Percentiles rank a stretch among this genome's conserved stretches.
Conservation (phyloP, 805 yeast genomes). For the Saccharomyces paradoxus region DNA sequence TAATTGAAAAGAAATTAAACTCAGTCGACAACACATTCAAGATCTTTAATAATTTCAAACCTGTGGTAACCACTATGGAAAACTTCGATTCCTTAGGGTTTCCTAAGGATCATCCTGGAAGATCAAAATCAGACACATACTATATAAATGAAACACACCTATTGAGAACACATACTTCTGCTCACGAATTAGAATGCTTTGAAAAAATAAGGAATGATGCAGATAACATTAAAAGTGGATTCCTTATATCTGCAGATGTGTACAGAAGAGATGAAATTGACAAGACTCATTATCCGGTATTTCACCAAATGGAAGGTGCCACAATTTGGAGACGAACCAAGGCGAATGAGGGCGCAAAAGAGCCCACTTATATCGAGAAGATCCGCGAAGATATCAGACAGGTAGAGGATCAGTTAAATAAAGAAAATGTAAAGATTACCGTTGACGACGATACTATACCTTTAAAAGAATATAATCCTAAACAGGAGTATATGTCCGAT, state of each 20-base stretch:
- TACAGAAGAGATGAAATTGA: constrained; percentile 94
- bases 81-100: constrained; percentile 91
- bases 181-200: constrained; percentile 89
- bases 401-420: constrained; percentile 42
- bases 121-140: constrained; percentile 88
- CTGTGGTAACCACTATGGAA: constrained; percentile 72
- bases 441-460: constrained; percentile 68
- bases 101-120: constrained; percentile 86
- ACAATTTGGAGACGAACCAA: constrained; percentile 63
- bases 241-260: constrained; percentile 89
- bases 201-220: constrained; percentile 39
- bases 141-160: constrained; percentile 67
- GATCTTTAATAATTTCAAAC: constrained; percentile 63
- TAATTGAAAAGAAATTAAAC: constrained; percentile 61
- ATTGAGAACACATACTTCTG: constrained; percentile 91
- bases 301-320: constrained; percentile 98
- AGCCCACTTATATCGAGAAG: constrained; percentile 32
- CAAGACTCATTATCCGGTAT: constrained; percentile 91
- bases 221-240: constrained; percentile 52
- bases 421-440: constrained; percentile 42
- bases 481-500: constrained; percentile 67
- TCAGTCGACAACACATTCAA: constrained; percentile 60
- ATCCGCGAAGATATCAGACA: constrained; percentile 51
- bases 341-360: constrained; percentile 17
- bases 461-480: constrained; percentile 57